These are phyloP conservation scores for Tulasnella sp. DNA, from an alignment of 768 basidiomycete genomes.

Conservation along the genomic window DNA sequence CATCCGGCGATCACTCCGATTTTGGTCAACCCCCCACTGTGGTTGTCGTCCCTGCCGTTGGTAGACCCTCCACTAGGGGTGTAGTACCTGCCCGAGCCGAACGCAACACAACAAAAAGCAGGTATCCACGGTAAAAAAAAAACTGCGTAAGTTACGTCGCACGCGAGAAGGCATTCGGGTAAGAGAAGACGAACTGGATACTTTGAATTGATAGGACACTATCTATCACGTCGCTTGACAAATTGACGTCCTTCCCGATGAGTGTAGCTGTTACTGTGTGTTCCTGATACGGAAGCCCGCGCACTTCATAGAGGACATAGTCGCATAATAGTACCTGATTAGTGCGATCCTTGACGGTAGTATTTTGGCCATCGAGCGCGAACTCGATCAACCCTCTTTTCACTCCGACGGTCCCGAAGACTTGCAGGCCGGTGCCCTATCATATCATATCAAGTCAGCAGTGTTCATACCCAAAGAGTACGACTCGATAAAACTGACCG, in stretches of 20 bases:
- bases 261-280: slow-evolving; percentile 15
- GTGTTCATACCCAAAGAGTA: too few species aligned
- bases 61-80: background rate
- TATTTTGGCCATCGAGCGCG: slow-evolving; percentile 7
- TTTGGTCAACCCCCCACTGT: background rate
- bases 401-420: slow-evolving; percentile 16
- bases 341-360: background rate
- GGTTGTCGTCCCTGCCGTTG: too few species aligned
- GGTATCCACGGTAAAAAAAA: background rate
- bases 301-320: background rate
- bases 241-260: background rate
- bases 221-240: background rate
- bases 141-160: background rate
- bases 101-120: background rate
- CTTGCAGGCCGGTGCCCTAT: slow-evolving; percentile 12
- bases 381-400: slow-evolving; percentile 21
- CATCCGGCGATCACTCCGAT: background rate
- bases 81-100: background rate
- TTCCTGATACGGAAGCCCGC: background rate
- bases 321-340: background rate
- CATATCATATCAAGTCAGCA: background rate
- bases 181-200: slow-evolving; percentile 10
- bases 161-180: background rate
- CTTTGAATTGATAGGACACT: background rate
- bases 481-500: background rate